These are phyloP conservation scores for Flaveria linearis DNA, from an alignment of 129 eudicot genomes.

Conservation along the genomic window DNA sequence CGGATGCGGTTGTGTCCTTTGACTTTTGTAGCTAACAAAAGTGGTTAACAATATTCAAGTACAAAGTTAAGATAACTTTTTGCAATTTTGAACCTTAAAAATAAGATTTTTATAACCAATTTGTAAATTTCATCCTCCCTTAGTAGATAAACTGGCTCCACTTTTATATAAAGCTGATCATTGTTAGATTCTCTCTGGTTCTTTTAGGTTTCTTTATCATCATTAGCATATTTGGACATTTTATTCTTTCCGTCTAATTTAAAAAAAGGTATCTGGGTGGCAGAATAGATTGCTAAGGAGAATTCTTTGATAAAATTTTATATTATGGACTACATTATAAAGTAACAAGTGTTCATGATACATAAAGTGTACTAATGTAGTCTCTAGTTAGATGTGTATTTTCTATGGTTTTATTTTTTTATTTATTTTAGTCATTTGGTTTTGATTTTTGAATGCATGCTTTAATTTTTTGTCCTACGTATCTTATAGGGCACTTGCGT, in stretches of 20 bases:
- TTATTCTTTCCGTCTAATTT: background rate
- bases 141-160: background rate
- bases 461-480: background rate
- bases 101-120: background rate
- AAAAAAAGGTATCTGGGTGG: no score
- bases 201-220: slow-evolving; percentile 11
- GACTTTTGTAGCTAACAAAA: background rate
- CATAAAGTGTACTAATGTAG: background rate
- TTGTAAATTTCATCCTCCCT: background rate
- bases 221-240: slow-evolving; percentile 1
- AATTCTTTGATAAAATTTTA: background rate
- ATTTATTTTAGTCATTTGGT: background rate
- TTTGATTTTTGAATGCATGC: background rate
- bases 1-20: background rate
- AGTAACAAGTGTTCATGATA: background rate
- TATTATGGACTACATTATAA: background rate
- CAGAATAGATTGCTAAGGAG: no score
- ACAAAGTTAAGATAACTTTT: background rate
- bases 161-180: background rate
- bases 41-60: background rate
- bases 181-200: background rate
- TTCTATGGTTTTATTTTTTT: background rate
- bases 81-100: background rate
- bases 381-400: background rate
- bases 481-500: background rate